Base-by-base conservation (phyloP, 2,329 filamentous ascomycete genomes). In the Cladosporium oxysporum region DNA sequence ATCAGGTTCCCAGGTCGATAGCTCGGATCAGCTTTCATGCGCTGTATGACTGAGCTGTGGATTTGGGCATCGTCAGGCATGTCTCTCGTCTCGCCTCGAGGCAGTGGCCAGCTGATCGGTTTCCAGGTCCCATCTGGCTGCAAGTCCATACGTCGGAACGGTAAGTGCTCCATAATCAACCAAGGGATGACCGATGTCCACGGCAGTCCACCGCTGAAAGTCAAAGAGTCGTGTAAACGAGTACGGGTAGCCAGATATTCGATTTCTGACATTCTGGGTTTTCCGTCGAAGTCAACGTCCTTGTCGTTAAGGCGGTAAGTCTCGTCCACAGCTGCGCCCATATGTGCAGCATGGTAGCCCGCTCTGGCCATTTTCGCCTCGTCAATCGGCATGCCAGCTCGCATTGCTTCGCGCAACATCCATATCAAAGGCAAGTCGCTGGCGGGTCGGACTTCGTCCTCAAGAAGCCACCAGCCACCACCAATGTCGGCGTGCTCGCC, bases 141-240 rank as follows among this genome's bases (percentile, higher is more conserved):
- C 8, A 94, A 79, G 71, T 94, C 91, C 90, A 95, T 93, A 28
- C 91, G 83, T 1, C 90, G 85, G 78, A 94, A 93, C 0, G 91
- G 91, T 28, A 94, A 80, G 75, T 90, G 93, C 73, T 94, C 91
- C 91, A 94, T 91, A 52, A 77, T 71, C 74, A 76, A 76, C 77
- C 77, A 79, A 26, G 74, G 65, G n/a, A 77, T 50, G 8, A 76
- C 75, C 57, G 68, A 68, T 16, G 69, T 52, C 60, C 67, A 74
- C 16, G 61, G 68, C 3, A 71, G 68, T 6, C 76, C 77, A 50
- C 72, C 71, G n/a, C 71, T 71, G 52, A 78, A 76, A 41, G 66
- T 60, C 21, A 79, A 71, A 16, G 71, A 75, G 64, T 79, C 78
- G 64, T 79, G 77, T 31, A 70, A 23, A n/a, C 62, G 66, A 14